phyloP scores from a whole-genome alignment of 495 filamentous ascomycete species.

The Chaetomium fimeti region DNA sequence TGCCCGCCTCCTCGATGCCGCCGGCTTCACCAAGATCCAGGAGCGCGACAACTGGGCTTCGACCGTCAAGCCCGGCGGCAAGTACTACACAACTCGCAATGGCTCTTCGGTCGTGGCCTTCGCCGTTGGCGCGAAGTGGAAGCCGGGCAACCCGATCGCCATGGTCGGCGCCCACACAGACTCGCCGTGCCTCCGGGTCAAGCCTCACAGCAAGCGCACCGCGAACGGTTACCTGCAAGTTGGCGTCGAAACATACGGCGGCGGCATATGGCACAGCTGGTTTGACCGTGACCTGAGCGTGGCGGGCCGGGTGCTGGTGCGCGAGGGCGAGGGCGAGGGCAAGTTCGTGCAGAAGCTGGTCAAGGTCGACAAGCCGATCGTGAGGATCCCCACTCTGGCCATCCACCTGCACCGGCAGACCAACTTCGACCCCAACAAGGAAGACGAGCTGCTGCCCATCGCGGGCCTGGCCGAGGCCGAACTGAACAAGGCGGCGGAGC shows the following conservation, averaged over 20 bases:
- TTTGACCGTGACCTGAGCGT: conserved; percentile 94
- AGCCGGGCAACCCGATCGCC: conserved; percentile 87
- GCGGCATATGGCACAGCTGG: conserved; percentile 81
- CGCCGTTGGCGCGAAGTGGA: conserved; percentile 88
- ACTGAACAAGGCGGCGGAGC: conserved; percentile 62
- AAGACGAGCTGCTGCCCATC: conserved; percentile 92
- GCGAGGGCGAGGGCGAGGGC: conserved; percentile 64
- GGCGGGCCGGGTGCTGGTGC: conserved; percentile 84
- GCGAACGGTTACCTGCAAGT: conserved; percentile 89
- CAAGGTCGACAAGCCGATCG: conserved; percentile 85
- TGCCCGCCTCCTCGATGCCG: conserved; percentile 68
- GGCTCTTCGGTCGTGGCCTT: conserved; percentile 92
- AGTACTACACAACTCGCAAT: conserved; percentile 95
- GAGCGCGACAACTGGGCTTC: conserved; percentile 88
- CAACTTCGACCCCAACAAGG: conserved; percentile 90
- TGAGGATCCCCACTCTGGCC: conserved; percentile 87
- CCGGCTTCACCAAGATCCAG: conserved; percentile 84
- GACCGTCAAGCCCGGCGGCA: conserved; percentile 77
- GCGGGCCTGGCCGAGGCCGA: conserved; percentile 82
- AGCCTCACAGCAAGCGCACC: conserved; percentile 86
- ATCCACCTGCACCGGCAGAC: conserved; percentile 88
- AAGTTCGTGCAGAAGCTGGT: conserved; percentile 80
- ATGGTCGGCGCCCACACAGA: conserved; percentile 98
- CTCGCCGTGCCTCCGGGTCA: conserved; percentile 84
- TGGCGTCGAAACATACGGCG: conserved; percentile 94